phyloP scores from a whole-genome alignment of 805 yeast genomes.

The Maudiozyma saulgeensis region DNA sequence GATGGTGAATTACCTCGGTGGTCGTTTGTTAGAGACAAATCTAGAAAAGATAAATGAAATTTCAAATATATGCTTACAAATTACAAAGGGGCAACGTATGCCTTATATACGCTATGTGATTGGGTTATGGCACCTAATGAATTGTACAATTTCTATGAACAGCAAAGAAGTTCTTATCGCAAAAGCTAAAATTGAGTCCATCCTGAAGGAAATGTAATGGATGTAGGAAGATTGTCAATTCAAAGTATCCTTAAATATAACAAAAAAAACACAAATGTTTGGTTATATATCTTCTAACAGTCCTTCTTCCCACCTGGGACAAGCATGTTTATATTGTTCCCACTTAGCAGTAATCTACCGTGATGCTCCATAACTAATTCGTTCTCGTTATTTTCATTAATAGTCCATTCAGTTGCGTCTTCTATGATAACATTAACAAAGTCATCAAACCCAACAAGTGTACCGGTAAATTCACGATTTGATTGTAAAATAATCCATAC shows the following conservation, averaged over 20 bases:
- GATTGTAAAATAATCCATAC: constrained; percentile 64
- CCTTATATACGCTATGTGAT: constrained; percentile 16
- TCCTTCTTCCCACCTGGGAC: constrained; percentile 40
- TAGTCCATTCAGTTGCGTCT: constrained; percentile 39
- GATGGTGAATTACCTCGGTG: constrained; percentile 24
- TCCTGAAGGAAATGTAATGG: constrained; percentile 1
- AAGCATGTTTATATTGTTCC: constrained; percentile 64
- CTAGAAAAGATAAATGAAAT: constrained; percentile 17
- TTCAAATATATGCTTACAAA: constrained; percentile 22
- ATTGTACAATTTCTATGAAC: constrained; percentile 26
- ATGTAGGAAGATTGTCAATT: not conserved
- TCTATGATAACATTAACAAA: constrained; percentile 85
- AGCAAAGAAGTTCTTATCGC: constrained; percentile 22
- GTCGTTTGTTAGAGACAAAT: constrained; percentile 24
- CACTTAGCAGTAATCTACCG: constrained; percentile 58
- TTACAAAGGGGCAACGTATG: constrained; percentile 15
- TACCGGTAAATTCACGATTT: constrained; percentile 77
- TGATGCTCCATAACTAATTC: constrained; percentile 36
- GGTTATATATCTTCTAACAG: not conserved
- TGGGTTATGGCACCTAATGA: constrained; percentile 28
- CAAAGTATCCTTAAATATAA: not conserved
- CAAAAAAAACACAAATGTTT: not conserved
- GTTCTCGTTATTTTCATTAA: constrained; percentile 24
- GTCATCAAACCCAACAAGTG: constrained; percentile 86
- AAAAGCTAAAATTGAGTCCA: constrained; percentile 17